These are phyloP conservation scores for Tetrahymena elliotti DNA, from an alignment of 73 alveolate species.

Conservation along the genomic window DNA sequence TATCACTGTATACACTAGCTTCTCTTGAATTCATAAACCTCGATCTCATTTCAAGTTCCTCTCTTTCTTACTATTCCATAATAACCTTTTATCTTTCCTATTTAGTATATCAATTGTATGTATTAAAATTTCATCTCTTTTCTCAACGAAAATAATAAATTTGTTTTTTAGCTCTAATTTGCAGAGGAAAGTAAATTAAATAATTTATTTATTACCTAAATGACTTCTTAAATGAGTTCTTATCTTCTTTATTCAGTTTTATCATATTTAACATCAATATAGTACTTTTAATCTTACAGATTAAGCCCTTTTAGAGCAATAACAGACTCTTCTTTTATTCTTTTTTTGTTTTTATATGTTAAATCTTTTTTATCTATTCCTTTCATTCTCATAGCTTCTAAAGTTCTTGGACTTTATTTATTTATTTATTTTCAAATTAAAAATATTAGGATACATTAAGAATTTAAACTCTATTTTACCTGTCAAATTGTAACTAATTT, in stretches of 20 bases:
- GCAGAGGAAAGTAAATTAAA: too few relatives aligned
- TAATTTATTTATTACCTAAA: background rate
- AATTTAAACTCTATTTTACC: background rate
- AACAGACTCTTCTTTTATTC: background rate
- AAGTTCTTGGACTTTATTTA: background rate
- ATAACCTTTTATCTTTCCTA: background rate
- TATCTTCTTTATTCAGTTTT: background rate
- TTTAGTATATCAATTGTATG: too few relatives aligned
- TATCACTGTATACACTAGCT: background rate
- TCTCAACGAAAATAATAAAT: too few relatives aligned
- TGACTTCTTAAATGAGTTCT: background rate
- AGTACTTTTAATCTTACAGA: background rate
- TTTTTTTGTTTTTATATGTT: background rate
- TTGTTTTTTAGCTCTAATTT: too few relatives aligned
- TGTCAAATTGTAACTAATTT: background rate
- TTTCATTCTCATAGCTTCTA: background rate
- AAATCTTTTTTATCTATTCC: background rate
- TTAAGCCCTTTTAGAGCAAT: background rate
- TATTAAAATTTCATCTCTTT: too few relatives aligned
- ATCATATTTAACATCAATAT: background rate
- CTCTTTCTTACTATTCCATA: background rate
- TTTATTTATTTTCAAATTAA: background rate
- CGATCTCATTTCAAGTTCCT: background rate
- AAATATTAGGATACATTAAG: background rate
- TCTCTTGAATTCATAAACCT: background rate